These are phyloP conservation scores for Marchantia paleacea DNA, from an alignment of 225 moss, liverwort and hornwort genomes.

Conservation along the genomic window DNA sequence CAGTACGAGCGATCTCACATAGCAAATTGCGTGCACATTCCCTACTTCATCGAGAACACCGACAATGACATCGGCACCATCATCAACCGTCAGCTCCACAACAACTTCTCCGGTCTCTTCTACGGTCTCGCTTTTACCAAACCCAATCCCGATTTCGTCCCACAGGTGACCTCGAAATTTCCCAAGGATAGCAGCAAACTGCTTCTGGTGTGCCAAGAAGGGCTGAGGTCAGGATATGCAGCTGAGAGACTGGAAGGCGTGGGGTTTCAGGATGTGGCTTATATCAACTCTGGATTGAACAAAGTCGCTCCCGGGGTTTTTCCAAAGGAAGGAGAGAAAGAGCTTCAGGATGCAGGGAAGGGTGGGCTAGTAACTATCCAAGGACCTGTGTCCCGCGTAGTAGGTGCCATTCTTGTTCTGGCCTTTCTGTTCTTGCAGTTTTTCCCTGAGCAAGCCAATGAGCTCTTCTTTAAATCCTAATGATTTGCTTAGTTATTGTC, in stretches of 20 bases:
- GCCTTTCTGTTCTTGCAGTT: conserved; percentile 75
- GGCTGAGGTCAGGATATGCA: conserved; percentile 82
- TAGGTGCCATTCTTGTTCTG: conserved; percentile 64
- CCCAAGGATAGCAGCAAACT: conserved; percentile 71
- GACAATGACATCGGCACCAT: conserved; percentile 70
- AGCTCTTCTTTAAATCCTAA: conserved; percentile 62
- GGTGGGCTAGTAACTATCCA: conserved; percentile 82
- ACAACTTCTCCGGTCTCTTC: conserved; percentile 74
- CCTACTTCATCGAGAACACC: conserved; percentile 80
- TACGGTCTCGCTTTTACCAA: conserved; percentile 91
- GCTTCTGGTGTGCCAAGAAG: conserved; percentile 90
- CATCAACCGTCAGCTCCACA: conserved; percentile 72
- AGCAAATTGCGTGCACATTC: conserved; percentile 58
- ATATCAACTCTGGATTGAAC: conserved; percentile 68
- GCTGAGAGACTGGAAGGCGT: conserved; percentile 59
- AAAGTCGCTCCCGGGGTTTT: conserved; percentile 64
- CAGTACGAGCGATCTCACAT: conserved; percentile 79
- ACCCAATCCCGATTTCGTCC: conserved; percentile 61
- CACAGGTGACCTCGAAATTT: conserved; percentile 54
- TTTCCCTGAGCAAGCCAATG: conserved; percentile 82
- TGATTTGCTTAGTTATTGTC: too few species aligned
- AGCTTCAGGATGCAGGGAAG: conserved; percentile 84
- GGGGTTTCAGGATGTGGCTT: conserved; percentile 74
- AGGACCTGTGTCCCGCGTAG: conserved; percentile 58
- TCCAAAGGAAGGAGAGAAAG: conserved; percentile 75